Conservation (phyloP, 2,329 filamentous ascomycete genomes). For the Chaetomium strumarium region DNA sequence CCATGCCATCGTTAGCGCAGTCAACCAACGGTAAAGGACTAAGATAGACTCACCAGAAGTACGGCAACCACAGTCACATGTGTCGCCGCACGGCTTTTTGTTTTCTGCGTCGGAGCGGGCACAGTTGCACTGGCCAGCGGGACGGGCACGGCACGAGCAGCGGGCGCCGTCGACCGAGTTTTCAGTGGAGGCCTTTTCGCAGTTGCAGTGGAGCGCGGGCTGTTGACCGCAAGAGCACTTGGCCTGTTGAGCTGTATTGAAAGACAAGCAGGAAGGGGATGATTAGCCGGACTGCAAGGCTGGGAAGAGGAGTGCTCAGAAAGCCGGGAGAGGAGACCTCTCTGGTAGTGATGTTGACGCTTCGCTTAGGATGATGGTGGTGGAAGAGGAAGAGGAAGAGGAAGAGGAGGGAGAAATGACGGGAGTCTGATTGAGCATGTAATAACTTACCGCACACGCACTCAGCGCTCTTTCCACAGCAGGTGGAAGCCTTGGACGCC, state of each 20-base stretch:
- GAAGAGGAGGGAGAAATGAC: not conserved
- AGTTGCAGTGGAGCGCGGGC: constrained; percentile 79
- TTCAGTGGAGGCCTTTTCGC: constrained; percentile 68
- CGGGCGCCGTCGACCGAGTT: constrained; percentile 67
- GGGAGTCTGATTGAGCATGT: not conserved
- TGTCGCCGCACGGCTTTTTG: constrained; percentile 47
- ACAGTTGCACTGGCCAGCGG: constrained; percentile 76
- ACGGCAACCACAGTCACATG: constrained; percentile 74
- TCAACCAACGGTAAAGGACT: not conserved
- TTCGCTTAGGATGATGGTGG: not conserved
- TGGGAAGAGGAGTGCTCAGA: not conserved
- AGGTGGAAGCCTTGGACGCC: constrained; percentile 42
- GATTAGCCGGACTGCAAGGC: not conserved
- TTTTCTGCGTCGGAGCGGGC: constrained; percentile 68
- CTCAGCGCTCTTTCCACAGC: constrained; percentile 50
- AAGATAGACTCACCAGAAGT: constrained; percentile 53
- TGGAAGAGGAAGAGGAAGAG: not conserved
- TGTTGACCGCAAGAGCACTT: constrained; percentile 88
- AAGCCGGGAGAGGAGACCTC: too few relatives aligned
- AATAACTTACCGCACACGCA: constrained; percentile 52
- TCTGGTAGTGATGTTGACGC: not conserved
- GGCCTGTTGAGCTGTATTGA: constrained; percentile 51
- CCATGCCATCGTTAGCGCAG: not conserved
- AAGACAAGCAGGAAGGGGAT: constrained; percentile 5
- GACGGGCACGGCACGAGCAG: constrained; percentile 78